Percentiles rank a stretch among this genome's conserved stretches.
phyloP scores from a whole-genome alignment of 805 yeast species.

The Henningerozyma blattae region DNA sequence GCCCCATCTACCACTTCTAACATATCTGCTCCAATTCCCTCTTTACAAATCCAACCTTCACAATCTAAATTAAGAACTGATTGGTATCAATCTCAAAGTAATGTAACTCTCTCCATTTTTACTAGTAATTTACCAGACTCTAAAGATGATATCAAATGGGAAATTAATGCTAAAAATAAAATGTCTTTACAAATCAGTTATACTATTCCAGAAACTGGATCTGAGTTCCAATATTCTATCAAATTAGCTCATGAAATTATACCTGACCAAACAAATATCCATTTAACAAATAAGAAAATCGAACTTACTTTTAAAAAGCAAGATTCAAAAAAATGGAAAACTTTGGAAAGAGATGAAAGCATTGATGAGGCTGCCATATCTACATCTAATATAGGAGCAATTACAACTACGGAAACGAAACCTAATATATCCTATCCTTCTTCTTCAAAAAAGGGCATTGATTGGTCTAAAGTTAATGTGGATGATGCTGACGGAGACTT shows the following conservation, averaged over 20 bases:
- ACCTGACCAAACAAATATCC: conserved; percentile 31
- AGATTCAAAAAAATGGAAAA: conserved; percentile 38
- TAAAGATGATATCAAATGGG: conserved; percentile 27
- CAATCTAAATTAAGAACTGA: conserved; percentile 34
- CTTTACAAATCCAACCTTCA: not conserved
- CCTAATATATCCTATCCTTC: conserved; percentile 36
- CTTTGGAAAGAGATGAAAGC: conserved; percentile 23
- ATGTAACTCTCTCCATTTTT: conserved; percentile 57
- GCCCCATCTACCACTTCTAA: not conserved
- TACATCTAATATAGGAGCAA: not conserved
- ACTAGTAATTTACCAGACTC: conserved; percentile 46
- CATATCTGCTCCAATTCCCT: not conserved
- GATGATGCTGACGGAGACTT: conserved; percentile 35
- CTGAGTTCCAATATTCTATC: conserved; percentile 47
- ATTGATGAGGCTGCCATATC: not conserved
- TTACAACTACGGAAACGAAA: not conserved
- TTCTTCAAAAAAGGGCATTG: conserved; percentile 46
- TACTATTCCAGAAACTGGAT: conserved; percentile 19
- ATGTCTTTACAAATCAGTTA: conserved; percentile 25
- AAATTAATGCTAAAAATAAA: conserved; percentile 28
- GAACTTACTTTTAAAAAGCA: conserved; percentile 52
- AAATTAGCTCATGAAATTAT: conserved; percentile 42
- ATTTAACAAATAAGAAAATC: conserved; percentile 58
- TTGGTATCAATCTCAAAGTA: conserved; percentile 56
- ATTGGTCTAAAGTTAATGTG: conserved; percentile 55